phyloP scores from a whole-genome alignment of 306 rosid species.

The Carpinus viminea region DNA sequence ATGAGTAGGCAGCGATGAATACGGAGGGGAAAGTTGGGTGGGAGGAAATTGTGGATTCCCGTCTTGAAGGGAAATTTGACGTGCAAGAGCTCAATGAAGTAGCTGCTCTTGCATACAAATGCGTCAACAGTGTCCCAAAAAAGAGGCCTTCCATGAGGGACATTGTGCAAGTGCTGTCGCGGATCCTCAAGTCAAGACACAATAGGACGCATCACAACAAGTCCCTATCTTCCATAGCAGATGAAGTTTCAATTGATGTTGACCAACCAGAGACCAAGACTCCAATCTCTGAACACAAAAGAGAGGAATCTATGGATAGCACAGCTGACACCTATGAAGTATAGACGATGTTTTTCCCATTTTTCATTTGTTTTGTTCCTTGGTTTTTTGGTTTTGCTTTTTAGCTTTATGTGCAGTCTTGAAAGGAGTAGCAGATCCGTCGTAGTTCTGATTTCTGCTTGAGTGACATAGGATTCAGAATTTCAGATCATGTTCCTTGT shows the following conservation, averaged over 20 bases:
- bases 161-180: slow-evolving; percentile 71
- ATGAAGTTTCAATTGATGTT: slow-evolving; percentile 63
- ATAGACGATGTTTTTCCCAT: slow-evolving; percentile 44
- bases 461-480: slow-evolving; percentile 32
- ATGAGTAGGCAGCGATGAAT: slow-evolving; percentile 89
- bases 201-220: slow-evolving; percentile 50
- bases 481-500: slow-evolving; percentile 10
- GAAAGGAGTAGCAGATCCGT: slow-evolving; percentile 1
- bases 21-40: slow-evolving; percentile 92
- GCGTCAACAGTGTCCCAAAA: slow-evolving; percentile 69
- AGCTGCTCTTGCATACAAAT: slow-evolving; percentile 85
- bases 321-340: slow-evolving; percentile 59
- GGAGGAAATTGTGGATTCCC: slow-evolving; percentile 90
- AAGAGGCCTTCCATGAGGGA: slow-evolving; percentile 95
- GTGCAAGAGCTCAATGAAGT: slow-evolving; percentile 77
- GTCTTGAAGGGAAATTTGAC: slow-evolving; percentile 72
- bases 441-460: slow-evolving; percentile 18
- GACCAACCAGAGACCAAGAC: slow-evolving; percentile 55
- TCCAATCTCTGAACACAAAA: slow-evolving; percentile 47
- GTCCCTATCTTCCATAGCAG: slow-evolving; percentile 59
- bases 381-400: slow-evolving; percentile 28
- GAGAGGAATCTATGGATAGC: slow-evolving; percentile 93
- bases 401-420: slow-evolving; percentile 28
- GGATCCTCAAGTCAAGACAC: slow-evolving; percentile 65
- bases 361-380: slow-evolving; percentile 24